phyloP scores from a whole-genome alignment of 1,284 basidiomycete genomes.

The Bjerkandera adusta region DNA sequence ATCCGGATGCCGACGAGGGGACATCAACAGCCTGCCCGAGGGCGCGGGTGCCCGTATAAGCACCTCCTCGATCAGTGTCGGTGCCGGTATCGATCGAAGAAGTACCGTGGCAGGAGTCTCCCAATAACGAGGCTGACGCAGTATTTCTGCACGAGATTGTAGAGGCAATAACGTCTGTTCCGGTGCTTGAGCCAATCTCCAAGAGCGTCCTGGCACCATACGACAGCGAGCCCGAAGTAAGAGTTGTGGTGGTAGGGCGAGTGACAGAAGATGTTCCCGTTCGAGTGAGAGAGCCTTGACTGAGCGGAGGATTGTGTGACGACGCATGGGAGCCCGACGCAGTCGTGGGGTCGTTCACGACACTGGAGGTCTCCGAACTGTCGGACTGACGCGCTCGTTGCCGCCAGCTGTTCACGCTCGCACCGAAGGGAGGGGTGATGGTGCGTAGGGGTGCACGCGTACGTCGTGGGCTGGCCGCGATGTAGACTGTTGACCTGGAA shows the following conservation, averaged over 20 bases:
- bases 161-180: constrained; percentile 13
- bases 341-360: too few species aligned
- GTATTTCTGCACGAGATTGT: constrained; percentile 10
- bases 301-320: too few species aligned
- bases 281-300: too few species aligned
- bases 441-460: too few species aligned
- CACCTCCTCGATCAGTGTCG: too few species aligned
- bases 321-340: too few species aligned
- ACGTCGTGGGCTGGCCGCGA: constrained; percentile 3
- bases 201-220: constrained; percentile 2
- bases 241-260: neutral
- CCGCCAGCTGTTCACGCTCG: constrained; percentile 4
- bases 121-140: constrained; percentile 7
- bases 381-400: neutral
- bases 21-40: too few species aligned
- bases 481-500: constrained; percentile 4
- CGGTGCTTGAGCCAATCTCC: constrained; percentile 12
- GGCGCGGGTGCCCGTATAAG: too few species aligned
- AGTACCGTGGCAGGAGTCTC: constrained; percentile 8
- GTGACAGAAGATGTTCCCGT: neutral
- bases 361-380: too few species aligned
- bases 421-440: constrained; percentile 5
- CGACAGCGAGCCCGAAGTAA: constrained; percentile 3
- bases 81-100: too few species aligned
- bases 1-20: too few species aligned